Evolutionary conservation across 2,329 filamentous ascomycete genomes (phyloP), one percentile per base, ranked within the genome.

Genomic region (Waltergamsia citrina): DNA sequence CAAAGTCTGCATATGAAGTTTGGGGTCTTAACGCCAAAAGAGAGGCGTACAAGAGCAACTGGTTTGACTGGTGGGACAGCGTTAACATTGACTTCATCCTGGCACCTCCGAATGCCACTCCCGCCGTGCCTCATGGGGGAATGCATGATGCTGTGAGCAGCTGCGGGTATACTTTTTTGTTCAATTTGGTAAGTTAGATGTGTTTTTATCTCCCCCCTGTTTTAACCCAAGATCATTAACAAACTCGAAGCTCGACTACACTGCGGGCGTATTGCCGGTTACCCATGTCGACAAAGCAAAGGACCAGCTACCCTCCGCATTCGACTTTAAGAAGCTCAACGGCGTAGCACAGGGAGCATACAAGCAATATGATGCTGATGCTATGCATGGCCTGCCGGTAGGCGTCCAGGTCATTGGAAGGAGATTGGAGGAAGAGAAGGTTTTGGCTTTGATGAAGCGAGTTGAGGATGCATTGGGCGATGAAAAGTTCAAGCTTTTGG

Each of bases 111-210:
- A 94, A 95, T 53, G 86, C 88, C 0, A 94, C 86, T 1, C 87
- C 88, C 2, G 88, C 88, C 1, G 74, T 94, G 4, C 87, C 87
- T 1, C 87, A 94, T 52, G 75, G 79, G 30, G 87, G 78, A 1
- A 95, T 94, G 86, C 74, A 76, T 44, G 79, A 90, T 46, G 85
- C 85, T 3, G 78, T 92, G 29, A 83, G 81, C 41, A 85, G 80
- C 44, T 95, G 88, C 48, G 87, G 86, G 2, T 95, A 96, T 51
- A 95, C 88, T 0, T 94, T 95, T 53, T 59, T 94, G 36, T 96
- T 92, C 63, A 95, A 95, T 48, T 44, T 95, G 49, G 80, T 84
- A 61, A 57, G 74, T 62, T 6, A 10, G 17, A 4, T 7, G 7
- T 2, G 11, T 9, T 4, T 9, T 16, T 46, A 30, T n/a, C n/a